Percentiles rank a stretch among this genome's conserved stretches.
phyloP scores from a whole-genome alignment of 768 basidiomycete species.

The Lentinus tigrinus region DNA sequence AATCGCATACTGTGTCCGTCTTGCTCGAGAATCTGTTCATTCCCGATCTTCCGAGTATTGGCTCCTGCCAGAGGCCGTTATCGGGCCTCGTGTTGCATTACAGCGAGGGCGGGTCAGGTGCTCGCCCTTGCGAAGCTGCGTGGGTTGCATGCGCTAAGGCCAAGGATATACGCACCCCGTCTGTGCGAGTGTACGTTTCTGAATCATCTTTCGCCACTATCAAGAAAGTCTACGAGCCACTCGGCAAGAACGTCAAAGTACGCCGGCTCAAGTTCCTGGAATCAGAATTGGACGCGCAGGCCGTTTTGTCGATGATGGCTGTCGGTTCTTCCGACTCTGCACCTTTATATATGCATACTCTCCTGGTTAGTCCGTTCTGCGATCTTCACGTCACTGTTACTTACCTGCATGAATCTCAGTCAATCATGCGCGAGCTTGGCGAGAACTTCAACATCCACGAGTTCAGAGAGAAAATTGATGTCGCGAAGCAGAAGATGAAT shows the following conservation, averaged over 20 bases:
- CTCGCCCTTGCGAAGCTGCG: conserved; percentile 65
- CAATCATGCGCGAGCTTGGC: no score
- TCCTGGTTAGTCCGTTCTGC: no score
- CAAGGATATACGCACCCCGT: conserved; percentile 41
- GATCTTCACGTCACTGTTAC: no score
- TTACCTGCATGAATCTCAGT: conserved; percentile 34
- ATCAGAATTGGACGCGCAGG: conserved; percentile 65
- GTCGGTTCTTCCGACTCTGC: conserved; percentile 58
- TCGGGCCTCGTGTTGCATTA: conserved; percentile 68
- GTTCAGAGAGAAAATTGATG: conserved; percentile 58
- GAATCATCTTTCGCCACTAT: conserved; percentile 46
- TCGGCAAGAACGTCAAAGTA: conserved; percentile 46
- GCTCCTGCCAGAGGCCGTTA: conserved; percentile 51
- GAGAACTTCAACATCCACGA: no score
- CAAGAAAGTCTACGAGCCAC: neutral
- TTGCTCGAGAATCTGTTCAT: conserved; percentile 72
- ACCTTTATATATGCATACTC: conserved; percentile 58
- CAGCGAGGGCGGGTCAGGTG: conserved; percentile 59
- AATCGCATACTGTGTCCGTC: conserved; percentile 70
- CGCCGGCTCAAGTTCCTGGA: conserved; percentile 55
- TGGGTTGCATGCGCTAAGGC: conserved; percentile 65
- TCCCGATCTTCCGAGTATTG: conserved; percentile 46
- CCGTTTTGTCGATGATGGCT: conserved; percentile 76
- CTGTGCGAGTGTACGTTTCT: conserved; percentile 38
- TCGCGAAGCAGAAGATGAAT: conserved; percentile 52